Evolutionary conservation across 768 basidiomycete species (phyloP), one percentile per base, ranked within the genome.

Genomic region (Tylopilus vinaceipallidus): DNA sequence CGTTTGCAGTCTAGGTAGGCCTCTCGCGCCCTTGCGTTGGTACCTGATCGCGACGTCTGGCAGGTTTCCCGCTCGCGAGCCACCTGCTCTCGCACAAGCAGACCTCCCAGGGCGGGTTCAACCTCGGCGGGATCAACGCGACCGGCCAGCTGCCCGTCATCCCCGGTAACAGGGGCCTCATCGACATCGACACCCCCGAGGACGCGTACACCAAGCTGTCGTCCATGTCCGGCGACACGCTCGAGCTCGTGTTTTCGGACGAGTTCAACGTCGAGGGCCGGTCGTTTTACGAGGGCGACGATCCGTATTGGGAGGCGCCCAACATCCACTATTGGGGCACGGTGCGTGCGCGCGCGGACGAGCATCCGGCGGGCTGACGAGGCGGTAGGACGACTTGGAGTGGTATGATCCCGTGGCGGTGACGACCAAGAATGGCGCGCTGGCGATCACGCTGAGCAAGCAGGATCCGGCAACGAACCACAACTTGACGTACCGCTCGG

Each of bases 201-300:
- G 70, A 75, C 16, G 65, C 66, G 20, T 68, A 75, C 69, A 73
- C 63, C 40, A 73, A 68, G 44, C 55, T 62, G 36, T 65, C 70
- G 0, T 82, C 75, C 60, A 69, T 50, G 58, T 57, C 66, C 1
- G 8, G 67, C 14, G 65, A 69, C 27, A 70, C 72, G 4, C 35
- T 69, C 60, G 66, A 74, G 70, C 71, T 88, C 45, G 81, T 90
- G 16, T 93, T 90, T 67, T 84, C 82, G 1, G 90, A 93, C 62
- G 91, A 92, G 71, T 93, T 93, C 65, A 81, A 91, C 50, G 64
- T 62, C 20, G 86, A 87, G 3, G 89, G 88, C 0, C 72, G 87
- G 11, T 73, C 80, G 7, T 88, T 88, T 62, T 84, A 82, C 66
- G 76, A 82, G 3, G 88, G 82, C 2, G 82, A 83, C 51, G 83